Percentiles rank a stretch among this genome's conserved stretches.
phyloP scores from a whole-genome alignment of 1,139 yeast species.

The Zygoascus hellenicus region DNA sequence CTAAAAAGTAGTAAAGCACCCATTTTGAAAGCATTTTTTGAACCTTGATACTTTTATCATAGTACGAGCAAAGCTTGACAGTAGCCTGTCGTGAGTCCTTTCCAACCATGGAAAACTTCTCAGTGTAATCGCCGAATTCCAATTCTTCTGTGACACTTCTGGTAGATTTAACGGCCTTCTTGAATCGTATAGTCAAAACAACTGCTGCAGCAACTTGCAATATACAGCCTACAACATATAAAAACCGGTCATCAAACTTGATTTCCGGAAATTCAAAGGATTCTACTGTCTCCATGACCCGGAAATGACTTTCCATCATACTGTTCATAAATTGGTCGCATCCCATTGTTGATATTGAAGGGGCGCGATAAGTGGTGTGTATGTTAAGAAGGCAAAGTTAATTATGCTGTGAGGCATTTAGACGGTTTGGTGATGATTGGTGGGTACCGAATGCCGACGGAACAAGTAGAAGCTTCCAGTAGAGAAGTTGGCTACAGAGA shows the following conservation, averaged over 20 bases:
- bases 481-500: too few species aligned
- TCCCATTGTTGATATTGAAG: neutral
- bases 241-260: neutral
- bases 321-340: conserved; percentile 1
- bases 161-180: neutral
- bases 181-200: neutral
- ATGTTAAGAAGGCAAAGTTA: too few species aligned
- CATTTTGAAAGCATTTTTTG: neutral
- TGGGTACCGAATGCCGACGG: too few species aligned
- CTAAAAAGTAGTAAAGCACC: too few species aligned
- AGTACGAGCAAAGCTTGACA: neutral
- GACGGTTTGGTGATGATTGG: too few species aligned
- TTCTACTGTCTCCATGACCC: neutral
- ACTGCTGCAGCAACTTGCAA: neutral
- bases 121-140: conserved; percentile 2
- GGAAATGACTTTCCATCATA: neutral
- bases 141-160: conserved; percentile 1
- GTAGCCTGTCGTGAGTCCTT: neutral
- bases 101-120: neutral
- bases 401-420: too few species aligned
- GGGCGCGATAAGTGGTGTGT: too few species aligned
- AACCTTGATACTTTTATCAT: neutral
- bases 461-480: too few species aligned
- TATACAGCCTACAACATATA: neutral
- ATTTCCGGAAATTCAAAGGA: neutral